Evolutionary conservation across 768 basidiomycete genomes (phyloP).

Genomic region (Xanthoconium purpureum): DNA sequence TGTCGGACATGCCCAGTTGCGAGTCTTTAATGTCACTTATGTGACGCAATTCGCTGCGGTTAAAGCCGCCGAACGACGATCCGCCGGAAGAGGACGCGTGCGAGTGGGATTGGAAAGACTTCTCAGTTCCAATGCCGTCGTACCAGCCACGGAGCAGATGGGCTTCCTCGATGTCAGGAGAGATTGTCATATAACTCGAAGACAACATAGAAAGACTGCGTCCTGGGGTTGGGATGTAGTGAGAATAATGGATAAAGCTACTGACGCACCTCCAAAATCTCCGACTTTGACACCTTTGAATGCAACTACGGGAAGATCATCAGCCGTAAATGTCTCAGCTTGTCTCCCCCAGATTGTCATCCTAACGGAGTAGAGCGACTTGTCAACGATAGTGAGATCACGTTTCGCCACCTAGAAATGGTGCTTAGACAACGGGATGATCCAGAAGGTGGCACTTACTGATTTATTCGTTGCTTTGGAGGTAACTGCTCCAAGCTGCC

Average conservation of each 20-base stretch:
- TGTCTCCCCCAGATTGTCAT: constrained; percentile 96
- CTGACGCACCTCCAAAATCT: constrained; percentile 73
- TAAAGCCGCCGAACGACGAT: constrained; percentile 48
- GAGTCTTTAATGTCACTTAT: constrained; percentile 76
- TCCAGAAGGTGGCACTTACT: constrained; percentile 33
- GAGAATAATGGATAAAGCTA: neutral
- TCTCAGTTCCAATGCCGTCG: constrained; percentile 61
- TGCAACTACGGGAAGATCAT: constrained; percentile 71
- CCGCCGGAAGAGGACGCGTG: constrained; percentile 38
- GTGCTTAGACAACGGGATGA: constrained; percentile 1
- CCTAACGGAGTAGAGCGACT: constrained; percentile 70
- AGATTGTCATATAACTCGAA: constrained; percentile 75
- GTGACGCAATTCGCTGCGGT: constrained; percentile 68
- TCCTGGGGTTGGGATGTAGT: constrained; percentile 40
- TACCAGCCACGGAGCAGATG: constrained; percentile 91
- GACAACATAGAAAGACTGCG: constrained; percentile 82
- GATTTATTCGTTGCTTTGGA: constrained; percentile 67
- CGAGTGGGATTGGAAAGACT: constrained; percentile 72
- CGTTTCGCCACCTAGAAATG: constrained; percentile 72
- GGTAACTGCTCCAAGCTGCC: constrained; percentile 64
- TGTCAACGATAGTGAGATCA: constrained; percentile 86
- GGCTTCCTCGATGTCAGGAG: constrained; percentile 91
- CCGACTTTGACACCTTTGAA: constrained; percentile 94
- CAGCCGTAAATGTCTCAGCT: constrained; percentile 73
- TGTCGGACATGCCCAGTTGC: constrained; percentile 72